A percentile compares a stretch with the other conserved stretches of the same genome.
phyloP scores from a whole-genome alignment of 176 grass and related monocot genomes.

The Eragrostis curvula region DNA sequence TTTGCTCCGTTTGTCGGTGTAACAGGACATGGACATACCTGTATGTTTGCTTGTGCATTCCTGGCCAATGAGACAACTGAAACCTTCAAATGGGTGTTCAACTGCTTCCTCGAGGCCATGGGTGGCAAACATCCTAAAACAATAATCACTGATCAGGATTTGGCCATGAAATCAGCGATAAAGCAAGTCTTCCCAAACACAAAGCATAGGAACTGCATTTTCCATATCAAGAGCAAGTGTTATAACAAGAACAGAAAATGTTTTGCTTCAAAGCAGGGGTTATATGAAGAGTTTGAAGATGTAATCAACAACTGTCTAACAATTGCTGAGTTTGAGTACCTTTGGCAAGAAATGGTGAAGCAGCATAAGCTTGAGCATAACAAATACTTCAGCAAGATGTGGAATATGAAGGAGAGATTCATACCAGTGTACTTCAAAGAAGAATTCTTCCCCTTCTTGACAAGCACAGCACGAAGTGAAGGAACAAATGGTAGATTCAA shows the following conservation, averaged over 20 bases:
- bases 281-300: background rate
- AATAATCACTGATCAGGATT: background rate
- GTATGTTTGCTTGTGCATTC: background rate
- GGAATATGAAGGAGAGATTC: background rate
- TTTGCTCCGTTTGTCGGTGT: background rate
- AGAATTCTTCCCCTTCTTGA: background rate
- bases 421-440: background rate
- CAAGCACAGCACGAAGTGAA: background rate
- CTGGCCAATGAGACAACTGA: background rate
- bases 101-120: background rate
- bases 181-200: background rate
- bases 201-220: background rate
- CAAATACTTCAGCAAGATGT: background rate
- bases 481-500: background rate
- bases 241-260: background rate
- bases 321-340: background rate
- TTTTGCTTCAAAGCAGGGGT: background rate
- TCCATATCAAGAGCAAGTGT: background rate
- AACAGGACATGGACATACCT: background rate
- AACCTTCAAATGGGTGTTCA: background rate
- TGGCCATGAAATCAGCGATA: background rate
- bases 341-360: background rate
- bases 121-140: background rate
- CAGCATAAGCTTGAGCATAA: background rate
- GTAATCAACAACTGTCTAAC: background rate